A percentile compares a stretch with the other conserved stretches of the same genome.
phyloP scores from a whole-genome alignment of 495 filamentous ascomycete genomes.

The Pseudevernia furfuracea region DNA sequence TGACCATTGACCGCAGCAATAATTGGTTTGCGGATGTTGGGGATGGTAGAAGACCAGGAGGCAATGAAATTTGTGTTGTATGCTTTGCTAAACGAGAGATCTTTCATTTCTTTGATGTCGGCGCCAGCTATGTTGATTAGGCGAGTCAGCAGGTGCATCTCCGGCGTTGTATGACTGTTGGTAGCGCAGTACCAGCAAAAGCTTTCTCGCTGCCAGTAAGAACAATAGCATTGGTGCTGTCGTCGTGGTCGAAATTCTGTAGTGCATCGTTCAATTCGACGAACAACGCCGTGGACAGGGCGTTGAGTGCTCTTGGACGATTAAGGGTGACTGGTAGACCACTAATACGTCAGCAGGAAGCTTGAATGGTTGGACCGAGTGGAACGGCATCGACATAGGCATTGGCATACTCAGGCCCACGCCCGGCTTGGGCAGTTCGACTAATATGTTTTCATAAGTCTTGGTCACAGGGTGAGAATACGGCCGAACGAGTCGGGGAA shows the following conservation, averaged over 20 bases:
- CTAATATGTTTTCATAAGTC: slow-evolving; percentile 72
- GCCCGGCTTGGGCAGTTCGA: slow-evolving; percentile 74
- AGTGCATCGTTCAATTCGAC: slow-evolving; percentile 81
- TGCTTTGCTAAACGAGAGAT: slow-evolving; percentile 75
- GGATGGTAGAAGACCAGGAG: slow-evolving; percentile 78
- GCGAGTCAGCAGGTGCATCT: slow-evolving; percentile 11
- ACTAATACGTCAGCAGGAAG: slow-evolving; percentile 10
- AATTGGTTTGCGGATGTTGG: slow-evolving; percentile 77
- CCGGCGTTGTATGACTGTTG: background rate
- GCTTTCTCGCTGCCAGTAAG: slow-evolving; percentile 81
- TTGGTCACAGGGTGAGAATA: slow-evolving; percentile 50
- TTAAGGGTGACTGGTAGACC: slow-evolving; percentile 71
- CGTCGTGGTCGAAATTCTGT: slow-evolving; percentile 58
- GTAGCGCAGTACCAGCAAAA: slow-evolving; percentile 56
- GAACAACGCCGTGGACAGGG: slow-evolving; percentile 81
- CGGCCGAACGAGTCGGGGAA: slow-evolving; percentile 41
- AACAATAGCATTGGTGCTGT: slow-evolving; percentile 65
- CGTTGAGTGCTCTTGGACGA: slow-evolving; percentile 91
- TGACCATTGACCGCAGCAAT: slow-evolving; percentile 91
- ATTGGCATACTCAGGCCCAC: slow-evolving; percentile 77
- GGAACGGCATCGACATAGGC: slow-evolving; percentile 19
- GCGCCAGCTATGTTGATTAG: slow-evolving; percentile 57
- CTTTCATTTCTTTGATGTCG: slow-evolving; percentile 98
- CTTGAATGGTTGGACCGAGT: background rate
- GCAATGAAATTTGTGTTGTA: slow-evolving; percentile 89